A percentile compares a stretch with the other conserved stretches of the same genome.
Conservation (phyloP, 2,329 filamentous ascomycete genomes). For the Endothia cerciana region DNA sequence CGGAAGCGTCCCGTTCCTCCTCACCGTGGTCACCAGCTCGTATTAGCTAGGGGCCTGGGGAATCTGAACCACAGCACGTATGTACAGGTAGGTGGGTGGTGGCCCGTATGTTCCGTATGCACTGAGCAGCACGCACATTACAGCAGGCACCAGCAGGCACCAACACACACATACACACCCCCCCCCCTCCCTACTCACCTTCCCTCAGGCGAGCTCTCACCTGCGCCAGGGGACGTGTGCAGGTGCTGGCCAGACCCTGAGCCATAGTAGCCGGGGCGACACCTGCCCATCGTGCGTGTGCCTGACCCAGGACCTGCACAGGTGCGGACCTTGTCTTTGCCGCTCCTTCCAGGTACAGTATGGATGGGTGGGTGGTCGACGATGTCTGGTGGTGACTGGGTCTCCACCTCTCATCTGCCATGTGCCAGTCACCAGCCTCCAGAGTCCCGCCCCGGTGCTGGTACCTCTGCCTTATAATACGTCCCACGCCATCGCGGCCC, state of each 20-base stretch:
- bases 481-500: background rate
- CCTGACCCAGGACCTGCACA: background rate
- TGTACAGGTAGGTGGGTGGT: no score
- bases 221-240: background rate
- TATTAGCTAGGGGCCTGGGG: no score
- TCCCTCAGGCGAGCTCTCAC: background rate
- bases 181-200: background rate
- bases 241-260: background rate
- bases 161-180: background rate
- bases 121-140: background rate
- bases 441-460: background rate
- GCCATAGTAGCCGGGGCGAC: background rate
- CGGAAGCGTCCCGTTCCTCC: background rate
- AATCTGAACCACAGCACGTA: no score
- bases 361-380: conserved; percentile 6
- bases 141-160: no score
- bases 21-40: background rate
- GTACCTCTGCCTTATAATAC: background rate
- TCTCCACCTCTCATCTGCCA: background rate
- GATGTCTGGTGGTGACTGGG: background rate
- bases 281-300: conserved; percentile 9
- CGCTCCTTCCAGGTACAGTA: conserved; percentile 12
- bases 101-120: no score
- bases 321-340: conserved; percentile 1
- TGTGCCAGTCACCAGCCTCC: background rate